Percentiles rank a stretch among this genome's conserved stretches.
These are phyloP conservation scores for Phytophthora aleatoria DNA, from an alignment of 352 stramenopile genomes.

Conservation along the genomic window DNA sequence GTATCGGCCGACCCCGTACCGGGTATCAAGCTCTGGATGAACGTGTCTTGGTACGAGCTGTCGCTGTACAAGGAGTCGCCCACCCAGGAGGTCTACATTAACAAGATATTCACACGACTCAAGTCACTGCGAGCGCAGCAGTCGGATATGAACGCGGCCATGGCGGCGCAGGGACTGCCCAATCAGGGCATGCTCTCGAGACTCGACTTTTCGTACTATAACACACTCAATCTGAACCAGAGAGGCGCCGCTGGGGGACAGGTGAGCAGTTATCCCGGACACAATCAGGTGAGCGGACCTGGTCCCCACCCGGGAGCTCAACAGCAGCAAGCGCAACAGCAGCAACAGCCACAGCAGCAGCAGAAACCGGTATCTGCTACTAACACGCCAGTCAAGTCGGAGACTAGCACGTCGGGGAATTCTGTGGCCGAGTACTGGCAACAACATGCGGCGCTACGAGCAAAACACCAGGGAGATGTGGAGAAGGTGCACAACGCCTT, in stretches of 20 bases:
- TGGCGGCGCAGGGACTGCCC: conserved; percentile 62
- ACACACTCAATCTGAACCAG: conserved; percentile 62
- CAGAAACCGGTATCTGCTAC: conserved; percentile 17
- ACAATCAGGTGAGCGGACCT: conserved; percentile 39
- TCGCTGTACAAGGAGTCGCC: conserved; percentile 87
- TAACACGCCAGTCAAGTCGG: conserved; percentile 28
- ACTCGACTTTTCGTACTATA: conserved; percentile 86
- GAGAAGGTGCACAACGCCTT: conserved; percentile 88
- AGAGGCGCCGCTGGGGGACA: conserved; percentile 31
- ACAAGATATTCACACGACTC: conserved; percentile 88
- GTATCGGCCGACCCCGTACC: conserved; percentile 76
- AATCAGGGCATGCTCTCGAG: conserved; percentile 80
- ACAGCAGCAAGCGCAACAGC: conserved; percentile 18
- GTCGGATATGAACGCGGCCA: conserved; percentile 72
- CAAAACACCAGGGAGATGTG: conserved; percentile 82
- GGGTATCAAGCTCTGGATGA: conserved; percentile 90
- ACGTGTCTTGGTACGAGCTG: conserved; percentile 87
- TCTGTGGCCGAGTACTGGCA: conserved; percentile 74
- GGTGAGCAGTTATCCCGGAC: conserved; percentile 45
- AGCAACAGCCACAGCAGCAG: conserved; percentile 29
- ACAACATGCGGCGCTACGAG: conserved; percentile 73
- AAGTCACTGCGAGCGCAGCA: conserved; percentile 79
- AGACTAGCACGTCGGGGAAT: conserved; percentile 36
- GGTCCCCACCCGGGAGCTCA: conserved; percentile 34
- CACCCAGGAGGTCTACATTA: conserved; percentile 89